Base-by-base conservation (phyloP, 495 filamentous ascomycete genomes). In the Opeltia flavorubescens region DNA sequence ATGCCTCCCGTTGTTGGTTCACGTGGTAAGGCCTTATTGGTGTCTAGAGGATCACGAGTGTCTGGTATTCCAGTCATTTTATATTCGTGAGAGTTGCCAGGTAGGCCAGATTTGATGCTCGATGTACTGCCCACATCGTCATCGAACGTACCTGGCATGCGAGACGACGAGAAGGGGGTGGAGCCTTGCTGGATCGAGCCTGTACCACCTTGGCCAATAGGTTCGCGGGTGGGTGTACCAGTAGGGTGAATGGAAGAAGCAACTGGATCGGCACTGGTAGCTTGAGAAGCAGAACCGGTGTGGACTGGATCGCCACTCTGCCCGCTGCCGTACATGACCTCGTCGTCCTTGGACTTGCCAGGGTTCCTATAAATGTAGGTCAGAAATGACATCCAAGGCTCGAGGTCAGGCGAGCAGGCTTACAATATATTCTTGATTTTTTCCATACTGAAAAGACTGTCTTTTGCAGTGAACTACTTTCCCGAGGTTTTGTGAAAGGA, bases 91-190 rank as follows among this genome's bases (percentile, higher is more conserved):
- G 50, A 38, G 18, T 50, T 46, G 30, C 55, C 55, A 31, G 41
- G 65, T 75, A 80, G 47, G 66, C 67, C 25, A 71, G 20, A 53
- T 71, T 66, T 43, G 67, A 74, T 44, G 51, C 53, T 64, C 67
- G 69, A 4, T 64, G 70, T 71, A 44, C 60, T 49, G 28, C 47
- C 50, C 6, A 50, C 50, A 43, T 58, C 55, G 27, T 56, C 46
- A 36, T 45, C 55, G 24, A 55, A 53, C 9, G 36, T 50, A 51
- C 55, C 55, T 21, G 53, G 47, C 50, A 47, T 50, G 35, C 48
- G 53, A 31, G 55, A 58, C 34, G 52, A 40, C 2, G 42, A 42
- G n/a, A 36, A 9, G 15, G 24, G 24, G 35, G 17, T 44, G 35
- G 30, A 47, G n/a, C 24, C 43, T 20, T 34, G 43, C 25, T 45